These are phyloP conservation scores for Aspergillus japonicus DNA, from an alignment of 2,329 filamentous ascomycete species.

Conservation along the genomic window DNA sequence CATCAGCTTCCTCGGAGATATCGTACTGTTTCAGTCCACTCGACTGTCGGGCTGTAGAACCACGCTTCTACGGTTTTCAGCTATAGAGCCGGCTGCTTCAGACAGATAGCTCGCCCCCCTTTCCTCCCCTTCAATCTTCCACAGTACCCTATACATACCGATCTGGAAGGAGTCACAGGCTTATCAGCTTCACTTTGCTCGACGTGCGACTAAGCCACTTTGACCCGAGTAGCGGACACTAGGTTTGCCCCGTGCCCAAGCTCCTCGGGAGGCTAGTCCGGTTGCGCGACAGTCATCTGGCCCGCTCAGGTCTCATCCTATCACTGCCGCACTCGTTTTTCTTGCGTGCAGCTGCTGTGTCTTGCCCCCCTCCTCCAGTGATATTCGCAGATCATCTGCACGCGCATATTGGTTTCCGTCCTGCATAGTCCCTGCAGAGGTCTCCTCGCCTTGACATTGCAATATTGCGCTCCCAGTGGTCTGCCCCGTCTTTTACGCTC, in stretches of 20 bases:
- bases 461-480: slow-evolving; percentile 16
- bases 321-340: slow-evolving; percentile 18
- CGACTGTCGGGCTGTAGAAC: not conserved
- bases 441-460: slow-evolving; percentile 23
- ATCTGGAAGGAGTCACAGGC: slow-evolving; percentile 22
- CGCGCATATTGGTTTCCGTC: slow-evolving; percentile 37
- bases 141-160: not conserved
- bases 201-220: slow-evolving; percentile 2
- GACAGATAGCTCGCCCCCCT: not conserved
- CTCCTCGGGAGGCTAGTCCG: slow-evolving; percentile 23
- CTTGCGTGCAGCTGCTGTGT: slow-evolving; percentile 7
- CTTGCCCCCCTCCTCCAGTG: slow-evolving; percentile 25
- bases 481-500: slow-evolving; percentile 12
- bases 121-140: not conserved
- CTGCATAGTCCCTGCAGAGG: slow-evolving; percentile 47
- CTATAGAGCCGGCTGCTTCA: not conserved
- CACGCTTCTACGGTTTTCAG: not conserved
- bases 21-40: not conserved
- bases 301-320: slow-evolving; percentile 26
- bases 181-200: slow-evolving; percentile 15
- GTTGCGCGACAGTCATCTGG: slow-evolving; percentile 37
- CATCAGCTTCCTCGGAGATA: slow-evolving; percentile 7
- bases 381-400: slow-evolving; percentile 53
- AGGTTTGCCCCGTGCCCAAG: slow-evolving; percentile 21
- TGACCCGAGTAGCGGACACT: slow-evolving; percentile 11